phyloP scores from a whole-genome alignment of 2,329 filamentous ascomycete genomes.

The Monilinia fructicola region DNA sequence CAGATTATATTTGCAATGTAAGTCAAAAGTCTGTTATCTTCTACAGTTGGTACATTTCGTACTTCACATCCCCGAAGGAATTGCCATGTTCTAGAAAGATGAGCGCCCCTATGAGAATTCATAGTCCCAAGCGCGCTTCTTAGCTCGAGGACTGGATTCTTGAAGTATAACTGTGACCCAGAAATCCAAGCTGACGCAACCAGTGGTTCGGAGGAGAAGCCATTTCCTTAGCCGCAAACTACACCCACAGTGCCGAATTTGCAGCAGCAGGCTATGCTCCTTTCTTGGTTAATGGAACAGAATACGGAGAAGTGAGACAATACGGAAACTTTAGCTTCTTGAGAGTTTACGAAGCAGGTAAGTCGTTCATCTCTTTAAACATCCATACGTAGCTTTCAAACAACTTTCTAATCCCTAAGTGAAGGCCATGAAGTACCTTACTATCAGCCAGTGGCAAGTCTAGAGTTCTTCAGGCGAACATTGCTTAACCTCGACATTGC shows the following conservation, averaged over 20 bases:
- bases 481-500: conserved; percentile 41
- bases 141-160: neutral
- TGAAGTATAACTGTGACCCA: neutral
- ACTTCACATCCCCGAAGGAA: neutral
- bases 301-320: conserved; percentile 59
- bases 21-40: neutral
- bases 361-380: neutral
- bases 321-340: conserved; percentile 50
- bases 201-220: conserved; percentile 54
- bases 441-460: conserved; percentile 34
- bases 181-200: conserved; percentile 32
- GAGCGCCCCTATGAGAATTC: neutral
- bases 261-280: conserved; percentile 55
- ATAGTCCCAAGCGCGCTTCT: neutral
- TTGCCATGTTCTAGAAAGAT: neutral
- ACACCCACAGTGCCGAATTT: conserved; percentile 49
- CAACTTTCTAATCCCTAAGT: conserved; percentile 13
- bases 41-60: neutral
- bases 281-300: conserved; percentile 53
- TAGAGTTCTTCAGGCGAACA: conserved; percentile 38
- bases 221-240: conserved; percentile 52
- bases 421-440: conserved; percentile 34
- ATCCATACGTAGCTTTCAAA: neutral
- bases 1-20: conserved; percentile 36
- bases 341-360: conserved; percentile 35